Evolutionary conservation across 495 filamentous ascomycete species (phyloP), one percentile per base, ranked within the genome.

Genomic region (Lichina pygmaea): DNA sequence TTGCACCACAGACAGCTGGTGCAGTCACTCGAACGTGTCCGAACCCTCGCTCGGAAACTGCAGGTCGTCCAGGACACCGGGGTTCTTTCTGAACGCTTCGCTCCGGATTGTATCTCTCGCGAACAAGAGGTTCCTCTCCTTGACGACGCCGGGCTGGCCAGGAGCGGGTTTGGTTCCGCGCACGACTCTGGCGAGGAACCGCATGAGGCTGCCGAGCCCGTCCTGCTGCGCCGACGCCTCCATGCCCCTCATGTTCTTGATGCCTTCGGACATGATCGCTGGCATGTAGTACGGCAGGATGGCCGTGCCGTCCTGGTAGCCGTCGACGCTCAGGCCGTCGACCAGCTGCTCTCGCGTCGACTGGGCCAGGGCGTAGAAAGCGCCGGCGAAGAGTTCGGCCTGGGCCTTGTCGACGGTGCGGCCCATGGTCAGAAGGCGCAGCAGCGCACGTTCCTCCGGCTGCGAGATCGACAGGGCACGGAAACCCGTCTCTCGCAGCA

Each of bases 261-360:
- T 12, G 0, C 32, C 46, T 31, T 53, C 51, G 0, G 51, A 45
- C 9, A 55, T 43, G 2, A 57, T 34, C 0, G 43, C 55, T 12
- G 55, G 55, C 24, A 46, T 45, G 34, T 57, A 57, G 41, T 55
- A 57, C 0, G 48, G 48, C 8, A 57, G 11, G 6, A 57, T 43
- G 2, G 55, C 55, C 2, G 42, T 32, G 15, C 48, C 53, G 42
- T 54, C 55, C 16, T 54, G 44, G 3, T 39, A 17, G 0, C 55
- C 55, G 44, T 55, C 46, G 12, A 57, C 52, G 36, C 49, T 55
- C 8, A 57, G 39, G n/a, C 50, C 55, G 37, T 51, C 34, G 13
- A 50, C 40, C n/a, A 57, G 48, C 12, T 36, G 32, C 6, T 51
- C 7, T 8, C 44, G 39, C 0, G 33, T 49, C 2, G 0, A 4